Base-by-base conservation (phyloP, 345 rosid species). In the Eucalyptus tenuipes region DNA sequence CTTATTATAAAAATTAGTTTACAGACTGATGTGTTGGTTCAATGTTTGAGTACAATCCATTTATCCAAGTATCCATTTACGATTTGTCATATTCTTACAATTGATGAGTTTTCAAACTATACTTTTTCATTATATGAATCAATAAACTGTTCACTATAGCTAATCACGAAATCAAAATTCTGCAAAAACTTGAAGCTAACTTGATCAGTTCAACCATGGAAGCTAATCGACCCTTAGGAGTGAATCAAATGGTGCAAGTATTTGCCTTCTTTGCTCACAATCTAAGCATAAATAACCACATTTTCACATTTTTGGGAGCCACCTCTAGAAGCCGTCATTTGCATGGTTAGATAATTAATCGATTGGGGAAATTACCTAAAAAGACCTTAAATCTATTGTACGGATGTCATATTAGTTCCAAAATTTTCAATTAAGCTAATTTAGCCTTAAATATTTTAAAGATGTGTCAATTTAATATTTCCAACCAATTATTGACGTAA, bases 401-500 rank as follows among this genome's bases (percentile, higher is more conserved):
- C 16, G 2, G 4, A 13, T 13, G 37, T 14, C 10, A n/a, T 13
- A 29, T 29, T 14, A 15, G 40, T 15, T 9, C 18, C 6, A 16
- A 16, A 31, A 9, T 16, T n/a, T 8, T 66, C 37, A 31, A 1
- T 66, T 66, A 31, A 7, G 6, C 17, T 16, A 66, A 31, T 31
- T 66, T 31, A 66, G 12, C 5, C 22, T 8, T 66, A 66, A n/a
- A n/a, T 0, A 7, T 66, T 64, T 64, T 64, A 6, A 64, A 15
- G 22, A 15, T n/a, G 31, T 31, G 10, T 4, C 40, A 66, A 66
- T 31, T 2, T 66, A 31, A 17, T 31, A 1, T 14, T 66, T 66
- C 2, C 3, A 8, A 3, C 6, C 12, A 10, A 24, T 55, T 55
- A 55, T 59, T 59, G 7, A 1, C 4, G 2, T 59, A 25, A 0